Evolutionary conservation across 441 rosid genomes (phyloP).

Genomic region (Adansonia rubrostipa): DNA sequence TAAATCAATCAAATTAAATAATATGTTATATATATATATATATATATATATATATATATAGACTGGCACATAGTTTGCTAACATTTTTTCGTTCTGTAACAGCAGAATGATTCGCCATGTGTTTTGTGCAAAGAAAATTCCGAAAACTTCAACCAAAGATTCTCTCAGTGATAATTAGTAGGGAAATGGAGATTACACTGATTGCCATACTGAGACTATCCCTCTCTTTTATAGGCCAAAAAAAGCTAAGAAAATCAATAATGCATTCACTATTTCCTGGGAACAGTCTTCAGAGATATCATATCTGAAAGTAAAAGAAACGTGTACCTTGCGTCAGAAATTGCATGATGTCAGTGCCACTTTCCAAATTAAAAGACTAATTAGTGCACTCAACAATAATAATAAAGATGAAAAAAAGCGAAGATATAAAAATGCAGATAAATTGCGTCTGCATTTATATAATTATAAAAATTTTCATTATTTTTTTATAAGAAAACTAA

Average conservation of each 20-base stretch:
- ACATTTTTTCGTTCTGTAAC: constrained; percentile 41
- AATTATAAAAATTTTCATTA: no score
- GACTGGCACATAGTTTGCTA: constrained; percentile 71
- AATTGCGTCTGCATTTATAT: background rate
- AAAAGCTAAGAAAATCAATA: background rate
- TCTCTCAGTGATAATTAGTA: background rate
- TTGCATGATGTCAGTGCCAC: no score
- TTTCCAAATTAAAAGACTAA: no score
- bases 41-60: constrained; percentile 21
- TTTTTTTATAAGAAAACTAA: background rate
- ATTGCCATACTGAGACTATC: background rate
- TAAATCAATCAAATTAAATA: background rate
- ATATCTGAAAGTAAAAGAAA: background rate
- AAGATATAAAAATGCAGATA: no score
- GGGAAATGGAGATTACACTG: background rate
- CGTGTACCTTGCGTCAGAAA: no score
- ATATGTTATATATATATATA: background rate
- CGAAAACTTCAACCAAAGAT: background rate
- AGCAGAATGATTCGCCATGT: constrained; percentile 38
- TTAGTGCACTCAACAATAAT: no score
- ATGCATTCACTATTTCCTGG: background rate
- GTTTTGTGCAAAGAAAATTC: background rate
- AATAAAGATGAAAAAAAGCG: no score
- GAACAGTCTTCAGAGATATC: background rate
- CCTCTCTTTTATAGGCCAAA: constrained; percentile 26